Conservation (phyloP, 306 rosid genomes). For the Glycine tomentella region DNA sequence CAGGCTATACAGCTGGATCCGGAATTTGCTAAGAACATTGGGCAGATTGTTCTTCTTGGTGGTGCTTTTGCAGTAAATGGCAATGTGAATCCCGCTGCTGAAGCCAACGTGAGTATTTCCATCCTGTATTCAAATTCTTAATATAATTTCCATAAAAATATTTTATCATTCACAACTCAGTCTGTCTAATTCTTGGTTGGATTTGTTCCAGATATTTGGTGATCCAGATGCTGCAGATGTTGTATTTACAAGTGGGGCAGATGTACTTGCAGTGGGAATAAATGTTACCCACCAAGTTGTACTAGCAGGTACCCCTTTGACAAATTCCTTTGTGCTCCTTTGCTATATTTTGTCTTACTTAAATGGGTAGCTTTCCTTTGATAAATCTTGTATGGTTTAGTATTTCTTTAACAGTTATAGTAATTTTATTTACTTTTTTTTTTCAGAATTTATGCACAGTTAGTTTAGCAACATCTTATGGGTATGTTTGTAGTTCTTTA, state of each 20-base stretch:
- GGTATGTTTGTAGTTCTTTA: constrained; percentile 5
- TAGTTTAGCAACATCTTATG: not conserved
- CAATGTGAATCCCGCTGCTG: constrained; percentile 94
- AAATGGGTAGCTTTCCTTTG: constrained; percentile 15
- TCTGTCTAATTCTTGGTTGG: constrained; percentile 38
- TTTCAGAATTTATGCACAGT: constrained; percentile 15
- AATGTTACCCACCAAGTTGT: constrained; percentile 94
- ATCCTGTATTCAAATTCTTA: constrained; percentile 9
- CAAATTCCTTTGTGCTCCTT: not conserved
- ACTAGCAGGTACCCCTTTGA: constrained; percentile 62
- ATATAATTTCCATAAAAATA: constrained; percentile 14
- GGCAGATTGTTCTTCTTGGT: constrained; percentile 86
- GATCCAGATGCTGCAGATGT: constrained; percentile 98
- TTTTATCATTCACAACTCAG: not conserved
- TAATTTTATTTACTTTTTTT: constrained; percentile 16
- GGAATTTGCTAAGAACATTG: constrained; percentile 67
- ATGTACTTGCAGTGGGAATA: constrained; percentile 79
- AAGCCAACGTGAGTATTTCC: constrained; percentile 76
- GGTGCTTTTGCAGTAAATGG: constrained; percentile 93
- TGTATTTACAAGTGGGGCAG: constrained; percentile 86
- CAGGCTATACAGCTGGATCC: constrained; percentile 92
- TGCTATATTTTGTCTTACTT: not conserved
- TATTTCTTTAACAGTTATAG: not conserved
- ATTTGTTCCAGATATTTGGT: constrained; percentile 72
- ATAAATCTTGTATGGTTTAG: constrained; percentile 14